Base-by-base conservation (phyloP, 148 eudicot species). In the Polygonum maritimum region DNA sequence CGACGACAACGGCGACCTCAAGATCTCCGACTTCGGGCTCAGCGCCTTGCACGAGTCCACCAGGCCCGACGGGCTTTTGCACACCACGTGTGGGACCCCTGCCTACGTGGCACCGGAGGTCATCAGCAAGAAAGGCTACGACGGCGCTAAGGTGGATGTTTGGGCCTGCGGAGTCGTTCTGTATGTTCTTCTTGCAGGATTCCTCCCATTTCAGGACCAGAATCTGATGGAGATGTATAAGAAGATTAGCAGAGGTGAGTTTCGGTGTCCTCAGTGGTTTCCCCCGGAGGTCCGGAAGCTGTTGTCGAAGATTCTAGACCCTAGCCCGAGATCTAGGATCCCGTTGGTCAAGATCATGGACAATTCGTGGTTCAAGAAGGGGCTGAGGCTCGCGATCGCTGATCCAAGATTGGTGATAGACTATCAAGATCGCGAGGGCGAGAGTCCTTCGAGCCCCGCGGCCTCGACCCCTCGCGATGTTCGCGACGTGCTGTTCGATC, bases 1-100 rank as follows among this genome's bases (percentile, higher is more conserved):
- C 7, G 95, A 90, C 41, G 93, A 90, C 18, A 44, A 65, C 12
- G 93, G 93, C 11, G 84, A 84, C 26, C 87, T 90, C 0, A 92
- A 90, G 79, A 82, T 92, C 8, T 75, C 95, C 8, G 97, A 92
- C 82, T 92, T 92, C 54, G 97, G 97, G 0, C 63, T 92, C 48
- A 88, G 93, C 21, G 95, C 97, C 2, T 75, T 92, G 70, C 31
- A 31, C 9, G 95, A 92, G 22, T 86, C 92, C 0, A 82, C 77
- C 15, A 74, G 97, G 63, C 83, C 84, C 22, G 97, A 92, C 47
- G 97, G 97, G 0, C 88, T 90, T 1, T 79, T 92, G 7, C 97
- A 92, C 79, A 92, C 97, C 0, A 87, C 95, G n/a, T 92, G 97
- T 71, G 97, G 97, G 3, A 92, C 97, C 0, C 97, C 97, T 4